Percentiles rank a stretch among this genome's conserved stretches.
Evolutionary conservation across 345 rosid genomes (phyloP).

Genomic region (Punica granatum): DNA sequence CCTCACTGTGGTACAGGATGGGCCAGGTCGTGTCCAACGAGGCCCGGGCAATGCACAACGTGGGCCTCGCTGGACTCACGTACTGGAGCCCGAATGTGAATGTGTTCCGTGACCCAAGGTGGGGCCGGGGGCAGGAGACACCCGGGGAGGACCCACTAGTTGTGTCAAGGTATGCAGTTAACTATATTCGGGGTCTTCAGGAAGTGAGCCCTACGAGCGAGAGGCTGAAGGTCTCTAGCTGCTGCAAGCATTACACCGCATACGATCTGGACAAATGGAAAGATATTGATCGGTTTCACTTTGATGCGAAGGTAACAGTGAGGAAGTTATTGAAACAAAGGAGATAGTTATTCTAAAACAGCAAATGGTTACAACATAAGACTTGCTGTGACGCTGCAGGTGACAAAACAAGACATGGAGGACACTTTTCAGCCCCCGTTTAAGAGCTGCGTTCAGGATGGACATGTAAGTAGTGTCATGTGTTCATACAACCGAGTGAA

Average conservation of each 20-base stretch:
- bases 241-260: slow-evolving; percentile 44
- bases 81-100: slow-evolving; percentile 56
- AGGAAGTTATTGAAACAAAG: neutral
- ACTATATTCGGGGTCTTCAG: slow-evolving; percentile 44
- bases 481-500: neutral
- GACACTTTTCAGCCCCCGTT: neutral
- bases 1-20: slow-evolving; percentile 24
- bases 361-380: neutral
- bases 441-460: neutral
- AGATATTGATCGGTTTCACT: slow-evolving; percentile 27
- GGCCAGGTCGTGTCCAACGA: slow-evolving; percentile 41
- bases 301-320: slow-evolving; percentile 22
- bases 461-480: neutral
- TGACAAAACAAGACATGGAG: neutral
- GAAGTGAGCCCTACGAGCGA: slow-evolving; percentile 19
- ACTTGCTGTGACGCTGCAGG: neutral
- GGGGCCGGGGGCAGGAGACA: slow-evolving; percentile 51
- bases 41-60: slow-evolving; percentile 40
- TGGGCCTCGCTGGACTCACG: slow-evolving; percentile 34
- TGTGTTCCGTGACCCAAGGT: slow-evolving; percentile 43
- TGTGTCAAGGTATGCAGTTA: slow-evolving; percentile 32
- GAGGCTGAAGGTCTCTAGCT: slow-evolving; percentile 34
- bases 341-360: neutral
- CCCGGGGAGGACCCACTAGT: slow-evolving; percentile 49
- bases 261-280: slow-evolving; percentile 40